Evolutionary conservation across 2,329 filamentous ascomycete species (phyloP), one percentile per base, ranked within the genome.

Genomic region (Colletotrichum theobromicola): DNA sequence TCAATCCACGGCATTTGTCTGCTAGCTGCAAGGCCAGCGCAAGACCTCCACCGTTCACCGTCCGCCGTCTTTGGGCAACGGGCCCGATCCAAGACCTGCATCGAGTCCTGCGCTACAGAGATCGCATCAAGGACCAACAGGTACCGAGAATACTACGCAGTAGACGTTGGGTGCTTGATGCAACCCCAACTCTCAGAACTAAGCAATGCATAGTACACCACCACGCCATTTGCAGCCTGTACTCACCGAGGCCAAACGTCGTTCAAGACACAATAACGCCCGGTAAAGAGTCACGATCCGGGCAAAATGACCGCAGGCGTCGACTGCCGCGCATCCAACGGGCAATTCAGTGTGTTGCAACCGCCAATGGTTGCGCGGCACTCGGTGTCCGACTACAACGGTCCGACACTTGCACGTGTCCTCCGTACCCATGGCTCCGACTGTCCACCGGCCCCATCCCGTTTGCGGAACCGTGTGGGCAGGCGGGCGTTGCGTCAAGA

Each of bases 81-180:
- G 73, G 64, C 73, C 73, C 70, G 70, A 75, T 75, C 21, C 60
- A 60, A 74, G 70, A 65, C 73, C 70, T 67, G 62, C 68, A 46
- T 66, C 68, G 55, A 67, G 53, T 72, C 67, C 71, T 65, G 60
- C 67, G 35, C 28, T 46, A 35, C 70, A 53, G n/a, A 37, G 35
- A 46, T 63, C 46, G 32, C 57, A 61, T 24, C n/a, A 9, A 16
- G 26, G 26, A 32, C 37, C 35, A n/a, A 26, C 35, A 65, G 67
- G 18, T 35, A 46, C 24, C 64, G 55, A 18, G 12, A 7, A 26
- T 26, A 30, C 24, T 28, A 34, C 26, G 30, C 57, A 28, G 28
- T 12, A 53, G 30, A 35, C 64, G 24, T 30, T 35, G 57, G 63
- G 53, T 67, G 32, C 28, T 58, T 62, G 24, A 63, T 75, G 72